A percentile compares a stretch with the other conserved stretches of the same genome.
These are phyloP conservation scores for Annona squamosa DNA, from an alignment of 164 flowering plant species.

Conservation along the genomic window DNA sequence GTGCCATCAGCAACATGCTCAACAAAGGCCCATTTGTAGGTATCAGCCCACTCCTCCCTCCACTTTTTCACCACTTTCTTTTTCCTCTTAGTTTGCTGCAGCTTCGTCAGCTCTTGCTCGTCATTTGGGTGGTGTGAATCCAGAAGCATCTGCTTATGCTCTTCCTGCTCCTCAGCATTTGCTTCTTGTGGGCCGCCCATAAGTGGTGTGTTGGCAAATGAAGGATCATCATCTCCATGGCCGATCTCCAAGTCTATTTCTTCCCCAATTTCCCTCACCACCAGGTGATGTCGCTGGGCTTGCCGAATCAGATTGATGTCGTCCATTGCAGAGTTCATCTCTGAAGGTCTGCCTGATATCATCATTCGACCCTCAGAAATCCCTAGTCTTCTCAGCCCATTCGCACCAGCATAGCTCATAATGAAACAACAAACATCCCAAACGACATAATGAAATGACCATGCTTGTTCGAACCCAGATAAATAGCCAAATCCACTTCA, in stretches of 20 bases:
- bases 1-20: slow-evolving; percentile 82
- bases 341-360: slow-evolving; percentile 44
- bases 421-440: neutral
- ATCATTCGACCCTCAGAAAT: slow-evolving; percentile 59
- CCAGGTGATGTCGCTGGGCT: slow-evolving; percentile 83
- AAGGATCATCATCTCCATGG: slow-evolving; percentile 80
- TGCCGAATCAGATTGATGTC: slow-evolving; percentile 88
- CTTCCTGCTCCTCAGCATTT: slow-evolving; percentile 62
- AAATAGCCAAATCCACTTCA: slow-evolving; percentile 1
- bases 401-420: neutral
- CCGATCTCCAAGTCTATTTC: slow-evolving; percentile 97
- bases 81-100: slow-evolving; percentile 64
- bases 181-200: slow-evolving; percentile 60
- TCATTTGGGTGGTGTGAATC: slow-evolving; percentile 52
- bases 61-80: slow-evolving; percentile 97
- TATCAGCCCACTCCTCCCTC: slow-evolving; percentile 99
- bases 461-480: neutral
- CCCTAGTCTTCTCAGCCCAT: neutral
- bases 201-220: slow-evolving; percentile 60
- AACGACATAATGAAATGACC: neutral
- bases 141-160: slow-evolving; percentile 58
- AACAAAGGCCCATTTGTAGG: slow-evolving; percentile 96
- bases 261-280: slow-evolving; percentile 79
- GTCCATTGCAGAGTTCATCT: slow-evolving; percentile 83
- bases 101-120: slow-evolving; percentile 60